Evolutionary conservation across 1,284 basidiomycete species (phyloP).

Genomic region (Leccinum insolens): DNA sequence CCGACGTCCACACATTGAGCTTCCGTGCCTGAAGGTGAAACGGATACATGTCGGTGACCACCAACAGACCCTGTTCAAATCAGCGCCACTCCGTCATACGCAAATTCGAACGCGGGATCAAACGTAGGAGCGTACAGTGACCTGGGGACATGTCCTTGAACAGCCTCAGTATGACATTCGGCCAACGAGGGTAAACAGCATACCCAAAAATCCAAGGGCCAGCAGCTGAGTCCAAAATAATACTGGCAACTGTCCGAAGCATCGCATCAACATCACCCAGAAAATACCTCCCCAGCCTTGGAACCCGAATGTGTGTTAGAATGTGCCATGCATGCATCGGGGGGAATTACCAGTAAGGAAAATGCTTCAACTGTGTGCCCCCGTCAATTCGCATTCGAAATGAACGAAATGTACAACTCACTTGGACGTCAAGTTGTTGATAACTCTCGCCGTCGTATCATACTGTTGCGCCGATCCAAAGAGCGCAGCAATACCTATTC

Average conservation of each 20-base stretch:
- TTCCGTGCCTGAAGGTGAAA: no score
- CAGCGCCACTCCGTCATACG: neutral
- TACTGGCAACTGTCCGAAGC: no score
- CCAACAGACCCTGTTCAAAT: no score
- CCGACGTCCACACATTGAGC: no score
- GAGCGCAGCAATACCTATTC: conserved; percentile 52
- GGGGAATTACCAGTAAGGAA: conserved; percentile 41
- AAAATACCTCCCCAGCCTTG: no score
- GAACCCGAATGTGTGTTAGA: no score
- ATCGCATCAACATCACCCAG: no score
- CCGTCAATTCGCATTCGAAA: neutral
- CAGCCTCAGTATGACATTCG: conserved; percentile 7
- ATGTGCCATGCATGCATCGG: no score
- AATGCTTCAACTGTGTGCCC: conserved; percentile 51
- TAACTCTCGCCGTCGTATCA: conserved; percentile 53
- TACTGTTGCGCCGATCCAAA: conserved; percentile 54
- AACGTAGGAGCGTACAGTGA: conserved; percentile 49
- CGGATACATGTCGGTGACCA: no score
- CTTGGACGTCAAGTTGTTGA: conserved; percentile 61
- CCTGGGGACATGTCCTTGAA: conserved; percentile 64
- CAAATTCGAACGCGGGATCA: neutral
- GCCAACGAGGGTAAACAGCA: conserved; percentile 16
- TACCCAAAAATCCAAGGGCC: conserved; percentile 54
- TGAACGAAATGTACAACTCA: conserved; percentile 25
- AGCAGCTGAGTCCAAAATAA: no score